phyloP scores from a whole-genome alignment of 768 basidiomycete species.

The Leccinum truebloodii region DNA sequence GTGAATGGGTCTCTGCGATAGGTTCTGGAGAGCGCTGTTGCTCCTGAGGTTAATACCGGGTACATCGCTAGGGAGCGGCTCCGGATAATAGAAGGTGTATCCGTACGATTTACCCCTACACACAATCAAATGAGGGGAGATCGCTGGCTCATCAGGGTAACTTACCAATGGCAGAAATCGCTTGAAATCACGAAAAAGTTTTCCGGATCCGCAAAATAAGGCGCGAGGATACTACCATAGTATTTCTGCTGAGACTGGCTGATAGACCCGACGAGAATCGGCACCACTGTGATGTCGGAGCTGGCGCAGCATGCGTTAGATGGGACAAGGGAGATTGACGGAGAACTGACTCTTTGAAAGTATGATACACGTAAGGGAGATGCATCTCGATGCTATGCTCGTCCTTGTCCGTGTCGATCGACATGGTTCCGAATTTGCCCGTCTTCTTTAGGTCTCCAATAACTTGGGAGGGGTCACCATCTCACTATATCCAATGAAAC shows the following conservation, averaged over 20 bases:
- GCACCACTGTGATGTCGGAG: conserved; percentile 78
- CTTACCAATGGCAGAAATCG: conserved; percentile 98
- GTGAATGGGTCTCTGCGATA: conserved; percentile 66
- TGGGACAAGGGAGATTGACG: neutral
- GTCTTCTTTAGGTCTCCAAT: conserved; percentile 17
- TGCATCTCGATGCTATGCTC: conserved; percentile 99
- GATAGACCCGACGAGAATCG: conserved; percentile 86
- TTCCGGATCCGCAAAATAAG: conserved; percentile 73
- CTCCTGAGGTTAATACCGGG: conserved; percentile 54
- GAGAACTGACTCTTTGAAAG: conserved; percentile 69
- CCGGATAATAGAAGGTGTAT: conserved; percentile 86
- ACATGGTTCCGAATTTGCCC: conserved; percentile 66
- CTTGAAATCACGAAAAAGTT: conserved; percentile 91
- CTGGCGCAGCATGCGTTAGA: conserved; percentile 37
- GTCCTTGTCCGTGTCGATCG: conserved; percentile 72
- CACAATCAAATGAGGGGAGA: conserved; percentile 2
- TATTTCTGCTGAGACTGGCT: conserved; percentile 54
- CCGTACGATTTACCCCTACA: conserved; percentile 80
- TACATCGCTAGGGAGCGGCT: conserved; percentile 48
- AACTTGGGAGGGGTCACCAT: conserved; percentile 17
- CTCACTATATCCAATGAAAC: neutral
- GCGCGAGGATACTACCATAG: conserved; percentile 74
- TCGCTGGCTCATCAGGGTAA: neutral
- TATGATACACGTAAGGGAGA: conserved; percentile 84
- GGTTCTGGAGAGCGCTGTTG: conserved; percentile 38